Conservation (phyloP, 2,329 filamentous ascomycete species). For the Rutstroemia sp. region DNA sequence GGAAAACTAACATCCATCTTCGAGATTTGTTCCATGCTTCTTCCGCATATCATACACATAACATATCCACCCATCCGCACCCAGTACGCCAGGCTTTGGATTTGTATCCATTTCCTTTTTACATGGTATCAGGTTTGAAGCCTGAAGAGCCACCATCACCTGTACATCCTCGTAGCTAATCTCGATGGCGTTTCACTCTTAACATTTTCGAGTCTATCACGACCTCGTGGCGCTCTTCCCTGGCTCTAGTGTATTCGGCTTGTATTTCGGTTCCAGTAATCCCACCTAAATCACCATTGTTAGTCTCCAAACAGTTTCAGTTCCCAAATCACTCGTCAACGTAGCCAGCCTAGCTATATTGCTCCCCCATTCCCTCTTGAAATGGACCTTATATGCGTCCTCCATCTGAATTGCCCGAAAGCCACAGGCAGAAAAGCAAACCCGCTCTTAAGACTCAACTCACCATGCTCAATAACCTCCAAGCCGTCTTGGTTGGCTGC, state of each 20-base stretch:
- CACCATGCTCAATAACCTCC: constrained; percentile 80
- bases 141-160: too few relatives aligned
- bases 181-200: too few relatives aligned
- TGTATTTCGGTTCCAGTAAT: constrained; percentile 28
- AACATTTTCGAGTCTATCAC: not conserved
- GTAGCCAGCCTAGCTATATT: too few relatives aligned
- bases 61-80: not conserved
- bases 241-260: constrained; percentile 6
- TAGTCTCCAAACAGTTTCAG: not conserved
- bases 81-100: not conserved
- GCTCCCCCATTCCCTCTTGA: not conserved
- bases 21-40: not conserved
- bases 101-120: too few relatives aligned
- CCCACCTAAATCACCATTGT: constrained; percentile 20
- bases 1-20: too few relatives aligned
- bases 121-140: too few relatives aligned
- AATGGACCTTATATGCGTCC: not conserved
- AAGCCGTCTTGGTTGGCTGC: constrained; percentile 84
- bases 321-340: too few relatives aligned
- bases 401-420: not conserved
- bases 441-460: constrained; percentile 14
- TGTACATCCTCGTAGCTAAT: too few relatives aligned
- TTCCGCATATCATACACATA: not conserved
- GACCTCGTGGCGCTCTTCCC: not conserved
- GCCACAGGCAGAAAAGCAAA: not conserved